phyloP scores from a whole-genome alignment of 768 basidiomycete species.

The Hypsizygus marmoreus region DNA sequence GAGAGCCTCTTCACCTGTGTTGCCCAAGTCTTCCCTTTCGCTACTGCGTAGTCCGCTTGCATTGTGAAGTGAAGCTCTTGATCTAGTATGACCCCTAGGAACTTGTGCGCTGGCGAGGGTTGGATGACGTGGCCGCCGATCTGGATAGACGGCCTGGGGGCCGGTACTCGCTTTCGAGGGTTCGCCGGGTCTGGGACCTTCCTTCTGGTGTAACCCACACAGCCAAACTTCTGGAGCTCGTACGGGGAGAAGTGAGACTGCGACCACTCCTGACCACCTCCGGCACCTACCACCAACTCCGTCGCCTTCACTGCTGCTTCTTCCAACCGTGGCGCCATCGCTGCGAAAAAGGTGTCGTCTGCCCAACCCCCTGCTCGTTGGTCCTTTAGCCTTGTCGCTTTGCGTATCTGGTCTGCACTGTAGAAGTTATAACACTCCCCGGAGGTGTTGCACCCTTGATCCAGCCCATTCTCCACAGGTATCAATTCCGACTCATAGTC shows the following conservation, averaged over 20 bases:
- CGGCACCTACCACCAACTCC: too few species aligned
- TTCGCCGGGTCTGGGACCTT: too few species aligned
- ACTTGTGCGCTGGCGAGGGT: not conserved
- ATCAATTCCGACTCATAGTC: not conserved
- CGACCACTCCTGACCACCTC: not conserved
- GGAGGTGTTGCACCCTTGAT: constrained; percentile 2
- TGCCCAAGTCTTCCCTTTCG: constrained; percentile 11
- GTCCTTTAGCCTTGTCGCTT: too few species aligned
- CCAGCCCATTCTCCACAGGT: not conserved
- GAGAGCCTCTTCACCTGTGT: not conserved
- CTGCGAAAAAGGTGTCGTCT: too few species aligned
- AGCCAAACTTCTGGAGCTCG: not conserved
- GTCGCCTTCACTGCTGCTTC: too few species aligned
- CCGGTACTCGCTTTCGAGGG: too few species aligned
- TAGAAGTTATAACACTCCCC: constrained; percentile 3
- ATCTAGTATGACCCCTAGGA: constrained; percentile 17
- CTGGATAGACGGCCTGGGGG: too few species aligned
- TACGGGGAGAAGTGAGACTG: not conserved
- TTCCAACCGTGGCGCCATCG: too few species aligned
- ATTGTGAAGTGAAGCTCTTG: constrained; percentile 15
- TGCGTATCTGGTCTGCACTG: not conserved
- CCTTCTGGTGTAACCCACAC: not conserved
- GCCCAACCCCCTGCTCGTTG: too few species aligned
- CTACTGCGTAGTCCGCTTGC: constrained; percentile 14
- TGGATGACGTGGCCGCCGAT: too few species aligned